These are phyloP conservation scores for Septoria linicola DNA, from an alignment of 2,329 filamentous ascomycete genomes.

Conservation along the genomic window DNA sequence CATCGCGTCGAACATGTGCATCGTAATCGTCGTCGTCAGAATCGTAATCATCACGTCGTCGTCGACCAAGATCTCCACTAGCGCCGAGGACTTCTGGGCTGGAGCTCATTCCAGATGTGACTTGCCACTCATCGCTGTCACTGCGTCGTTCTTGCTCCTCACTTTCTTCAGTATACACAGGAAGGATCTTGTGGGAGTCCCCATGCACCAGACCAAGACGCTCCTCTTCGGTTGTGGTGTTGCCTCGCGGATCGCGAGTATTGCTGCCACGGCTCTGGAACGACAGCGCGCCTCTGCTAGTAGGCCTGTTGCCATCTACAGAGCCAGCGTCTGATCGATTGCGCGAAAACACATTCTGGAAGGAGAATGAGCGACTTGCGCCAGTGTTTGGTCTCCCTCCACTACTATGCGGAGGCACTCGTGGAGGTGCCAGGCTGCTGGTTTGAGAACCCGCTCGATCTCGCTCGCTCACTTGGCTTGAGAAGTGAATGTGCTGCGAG, in stretches of 20 bases:
- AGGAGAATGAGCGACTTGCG: constrained; percentile 85
- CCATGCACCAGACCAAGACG: constrained; percentile 40
- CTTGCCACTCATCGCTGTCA: constrained; percentile 38
- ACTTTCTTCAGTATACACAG: constrained; percentile 22
- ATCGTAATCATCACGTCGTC: constrained; percentile 16
- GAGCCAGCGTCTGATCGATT: constrained; percentile 40
- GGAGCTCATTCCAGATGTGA: constrained; percentile 31
- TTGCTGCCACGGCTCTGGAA: constrained; percentile 33
- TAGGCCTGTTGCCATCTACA: constrained; percentile 32
- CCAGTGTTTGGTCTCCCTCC: constrained; percentile 2
- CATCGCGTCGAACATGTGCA: constrained; percentile 12
- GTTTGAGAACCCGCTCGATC: constrained; percentile 46
- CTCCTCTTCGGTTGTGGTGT: constrained; percentile 39
- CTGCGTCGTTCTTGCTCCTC: constrained; percentile 16
- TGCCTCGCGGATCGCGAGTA: constrained; percentile 25
- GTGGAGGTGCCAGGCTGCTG: constrained; percentile 53
- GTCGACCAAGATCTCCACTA: constrained; percentile 28
- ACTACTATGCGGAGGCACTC: constrained; percentile 54
- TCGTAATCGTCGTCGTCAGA: constrained; percentile 16
- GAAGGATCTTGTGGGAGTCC: constrained; percentile 29
- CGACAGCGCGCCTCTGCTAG: constrained; percentile 37
- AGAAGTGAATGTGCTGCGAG: constrained; percentile 50
- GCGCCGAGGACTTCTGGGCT: constrained; percentile 32
- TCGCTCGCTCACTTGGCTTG: constrained; percentile 38
- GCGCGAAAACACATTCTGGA: constrained; percentile 77